Percentiles rank a stretch among this genome's conserved stretches.
These are phyloP conservation scores for Colletotrichum shisoi DNA, from an alignment of 2,329 filamentous ascomycete species.

Conservation along the genomic window DNA sequence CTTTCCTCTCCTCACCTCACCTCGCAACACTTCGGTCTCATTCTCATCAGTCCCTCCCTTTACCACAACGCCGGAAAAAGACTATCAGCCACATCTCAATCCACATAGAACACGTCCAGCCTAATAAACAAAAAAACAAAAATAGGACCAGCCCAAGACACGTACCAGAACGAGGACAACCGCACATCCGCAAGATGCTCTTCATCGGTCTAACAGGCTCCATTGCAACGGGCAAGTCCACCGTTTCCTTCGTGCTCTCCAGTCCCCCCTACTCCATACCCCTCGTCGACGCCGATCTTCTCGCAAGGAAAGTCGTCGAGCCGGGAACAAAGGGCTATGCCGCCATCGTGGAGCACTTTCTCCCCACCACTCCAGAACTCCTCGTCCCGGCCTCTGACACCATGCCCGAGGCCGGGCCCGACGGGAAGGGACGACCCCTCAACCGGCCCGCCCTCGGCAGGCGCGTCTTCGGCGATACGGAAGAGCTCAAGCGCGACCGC, in stretches of 20 bases:
- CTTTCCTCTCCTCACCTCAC: background rate
- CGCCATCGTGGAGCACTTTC: slow-evolving; percentile 83
- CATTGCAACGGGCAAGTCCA: slow-evolving; percentile 98
- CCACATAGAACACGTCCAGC: too few relatives aligned
- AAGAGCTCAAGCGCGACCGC: slow-evolving; percentile 74
- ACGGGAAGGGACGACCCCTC: slow-evolving; percentile 74
- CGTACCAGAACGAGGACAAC: slow-evolving; percentile 13
- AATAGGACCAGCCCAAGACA: background rate
- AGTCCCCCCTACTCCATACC: slow-evolving; percentile 83
- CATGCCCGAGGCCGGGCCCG: slow-evolving; percentile 63
- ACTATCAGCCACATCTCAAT: background rate
- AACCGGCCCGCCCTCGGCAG: slow-evolving; percentile 86
- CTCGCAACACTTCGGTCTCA: background rate
- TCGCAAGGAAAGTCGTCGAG: slow-evolving; percentile 93
- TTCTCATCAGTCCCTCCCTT: background rate
- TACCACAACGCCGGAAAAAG: background rate
- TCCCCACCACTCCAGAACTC: slow-evolving; percentile 82
- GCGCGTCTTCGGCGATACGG: slow-evolving; percentile 82
- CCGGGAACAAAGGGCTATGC: slow-evolving; percentile 86
- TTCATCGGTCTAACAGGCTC: slow-evolving; percentile 96
- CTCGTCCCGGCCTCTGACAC: slow-evolving; percentile 67
- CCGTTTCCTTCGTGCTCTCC: slow-evolving; percentile 84
- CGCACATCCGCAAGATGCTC: slow-evolving; percentile 69
- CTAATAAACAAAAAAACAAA: background rate
- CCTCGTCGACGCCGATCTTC: slow-evolving; percentile 90